phyloP scores from a whole-genome alignment of 1,284 basidiomycete genomes.

The Exobasidium rhododendri region DNA sequence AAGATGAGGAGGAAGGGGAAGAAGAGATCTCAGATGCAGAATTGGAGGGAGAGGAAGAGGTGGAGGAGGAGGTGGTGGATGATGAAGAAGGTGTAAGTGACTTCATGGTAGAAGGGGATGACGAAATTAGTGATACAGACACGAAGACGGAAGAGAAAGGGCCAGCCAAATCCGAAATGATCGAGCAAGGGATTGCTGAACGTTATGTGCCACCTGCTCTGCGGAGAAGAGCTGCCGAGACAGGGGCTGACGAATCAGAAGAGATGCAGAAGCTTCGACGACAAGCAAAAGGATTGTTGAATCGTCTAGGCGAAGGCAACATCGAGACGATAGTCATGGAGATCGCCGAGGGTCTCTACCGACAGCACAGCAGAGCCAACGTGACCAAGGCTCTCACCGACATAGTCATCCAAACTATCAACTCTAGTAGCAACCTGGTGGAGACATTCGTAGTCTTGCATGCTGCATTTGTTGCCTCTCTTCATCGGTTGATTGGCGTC shows the following conservation, averaged over 20 bases:
- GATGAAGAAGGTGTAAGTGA: conserved; percentile 1
- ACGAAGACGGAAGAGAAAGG: conserved; percentile 7
- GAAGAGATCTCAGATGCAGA: background rate
- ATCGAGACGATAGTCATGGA: conserved; percentile 74
- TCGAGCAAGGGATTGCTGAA: background rate
- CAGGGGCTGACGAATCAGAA: conserved; percentile 57
- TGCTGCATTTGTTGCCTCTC: conserved; percentile 77
- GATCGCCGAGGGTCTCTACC: conserved; percentile 72
- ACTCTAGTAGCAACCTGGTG: conserved; percentile 68
- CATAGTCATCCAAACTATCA: conserved; percentile 77
- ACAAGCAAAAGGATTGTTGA: conserved; percentile 81
- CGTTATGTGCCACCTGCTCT: conserved; percentile 29
- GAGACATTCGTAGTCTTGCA: conserved; percentile 86
- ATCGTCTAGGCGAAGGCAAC: conserved; percentile 83
- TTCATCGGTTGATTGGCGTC: conserved; percentile 80
- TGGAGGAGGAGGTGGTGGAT: conserved; percentile 6
- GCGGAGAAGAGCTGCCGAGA: conserved; percentile 52
- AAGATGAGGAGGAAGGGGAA: background rate
- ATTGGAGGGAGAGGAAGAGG: background rate
- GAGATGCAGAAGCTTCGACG: conserved; percentile 67
- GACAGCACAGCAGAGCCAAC: conserved; percentile 74
- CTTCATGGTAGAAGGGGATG: conserved; percentile 1
- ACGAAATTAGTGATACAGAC: conserved; percentile 15
- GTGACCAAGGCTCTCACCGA: conserved; percentile 76
- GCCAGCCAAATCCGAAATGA: background rate